phyloP scores from a whole-genome alignment of 1,139 yeast genomes.

The Nakaseomyces bracarensis region DNA sequence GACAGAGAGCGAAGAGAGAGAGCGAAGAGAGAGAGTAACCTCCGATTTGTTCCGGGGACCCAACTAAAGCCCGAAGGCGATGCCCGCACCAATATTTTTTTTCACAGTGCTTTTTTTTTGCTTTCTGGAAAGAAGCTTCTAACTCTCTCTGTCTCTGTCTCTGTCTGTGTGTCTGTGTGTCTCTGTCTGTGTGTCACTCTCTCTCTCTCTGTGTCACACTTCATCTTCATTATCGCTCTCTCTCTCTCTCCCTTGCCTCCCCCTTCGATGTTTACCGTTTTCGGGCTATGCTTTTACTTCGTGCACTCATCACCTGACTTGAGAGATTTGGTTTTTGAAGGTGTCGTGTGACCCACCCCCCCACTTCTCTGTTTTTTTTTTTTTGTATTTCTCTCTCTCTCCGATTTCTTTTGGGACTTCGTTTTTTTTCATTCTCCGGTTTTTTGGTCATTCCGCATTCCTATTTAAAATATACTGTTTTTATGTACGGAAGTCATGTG shows the following conservation, averaged over 20 bases:
- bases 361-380: not conserved
- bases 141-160: constrained; percentile 1
- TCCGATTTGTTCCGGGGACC: no score
- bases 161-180: not conserved
- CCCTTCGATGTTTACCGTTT: no score
- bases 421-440: not conserved
- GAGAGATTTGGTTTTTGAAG: not conserved
- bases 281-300: no score
- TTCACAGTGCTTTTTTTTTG: no score
- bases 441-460: constrained; percentile 3
- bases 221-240: no score
- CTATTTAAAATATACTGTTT: no score
- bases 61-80: not conserved
- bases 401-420: constrained; percentile 1
- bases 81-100: no score
- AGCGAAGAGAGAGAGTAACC: no score
- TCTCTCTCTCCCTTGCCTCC: no score
- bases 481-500: no score
- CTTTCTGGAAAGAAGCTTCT: no score
- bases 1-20: no score
- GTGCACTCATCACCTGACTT: constrained; percentile 2
- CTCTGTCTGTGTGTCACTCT: not conserved
- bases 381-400: not conserved
- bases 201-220: not conserved
- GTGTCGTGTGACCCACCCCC: constrained; percentile 1